These are phyloP conservation scores for Clausena lansium DNA, from an alignment of 345 rosid genomes.

Conservation along the genomic window DNA sequence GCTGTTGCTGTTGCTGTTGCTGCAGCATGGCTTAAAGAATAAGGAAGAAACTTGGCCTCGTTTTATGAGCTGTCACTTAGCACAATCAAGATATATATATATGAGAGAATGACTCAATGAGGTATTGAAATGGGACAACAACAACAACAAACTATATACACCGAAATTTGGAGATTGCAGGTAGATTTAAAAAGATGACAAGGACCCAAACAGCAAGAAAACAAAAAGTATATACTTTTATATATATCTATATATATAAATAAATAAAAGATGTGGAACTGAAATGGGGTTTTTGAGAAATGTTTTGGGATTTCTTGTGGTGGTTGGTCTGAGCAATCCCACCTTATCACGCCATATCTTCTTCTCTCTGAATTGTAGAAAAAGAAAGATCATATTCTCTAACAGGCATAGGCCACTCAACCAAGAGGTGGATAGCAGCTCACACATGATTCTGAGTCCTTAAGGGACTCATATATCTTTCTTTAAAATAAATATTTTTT, in stretches of 20 bases:
- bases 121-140: neutral
- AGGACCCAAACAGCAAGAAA: conserved; percentile 25
- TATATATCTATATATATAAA: too few relatives aligned
- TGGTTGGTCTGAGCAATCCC: conserved; percentile 24
- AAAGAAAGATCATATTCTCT: neutral
- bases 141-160: neutral
- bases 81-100: conserved; percentile 1
- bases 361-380: conserved; percentile 3
- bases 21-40: neutral
- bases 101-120: too few relatives aligned
- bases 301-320: conserved; percentile 16
- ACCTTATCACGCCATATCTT: conserved; percentile 33
- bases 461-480: too few relatives aligned
- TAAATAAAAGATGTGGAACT: neutral
- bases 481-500: neutral
- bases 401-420: too few relatives aligned
- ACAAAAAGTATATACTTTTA: neutral
- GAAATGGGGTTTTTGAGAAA: neutral
- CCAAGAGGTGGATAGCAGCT: too few relatives aligned
- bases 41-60: conserved; percentile 13
- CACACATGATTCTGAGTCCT: too few relatives aligned
- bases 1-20: neutral
- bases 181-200: conserved; percentile 9
- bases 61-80: conserved; percentile 24
- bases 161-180: neutral